Conservation (phyloP, 352 stramenopile species). For the Pythium utonaiense region DNA sequence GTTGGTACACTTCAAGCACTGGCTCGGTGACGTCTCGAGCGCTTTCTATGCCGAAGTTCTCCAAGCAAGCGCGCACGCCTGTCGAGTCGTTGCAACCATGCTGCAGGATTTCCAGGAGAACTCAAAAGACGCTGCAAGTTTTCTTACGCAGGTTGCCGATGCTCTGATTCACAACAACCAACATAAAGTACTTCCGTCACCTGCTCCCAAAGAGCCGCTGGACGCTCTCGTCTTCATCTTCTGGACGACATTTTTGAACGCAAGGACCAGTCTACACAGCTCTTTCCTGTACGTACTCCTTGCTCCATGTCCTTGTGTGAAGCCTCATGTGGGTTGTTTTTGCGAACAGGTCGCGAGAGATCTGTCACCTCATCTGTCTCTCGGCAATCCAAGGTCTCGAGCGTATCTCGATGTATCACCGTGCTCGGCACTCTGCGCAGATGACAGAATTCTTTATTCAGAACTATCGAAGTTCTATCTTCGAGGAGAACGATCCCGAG, state of each 20-base stretch:
- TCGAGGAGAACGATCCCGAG: neutral
- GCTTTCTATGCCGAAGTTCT: conserved; percentile 1
- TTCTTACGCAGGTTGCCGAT: neutral
- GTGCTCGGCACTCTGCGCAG: conserved; percentile 8
- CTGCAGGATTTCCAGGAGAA: neutral
- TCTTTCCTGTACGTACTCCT: conserved; percentile 11
- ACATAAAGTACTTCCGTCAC: neutral
- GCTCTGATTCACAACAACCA: conserved; percentile 4
- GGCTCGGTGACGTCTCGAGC: conserved; percentile 5
- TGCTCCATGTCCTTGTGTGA: too few species aligned
- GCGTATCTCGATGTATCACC: neutral
- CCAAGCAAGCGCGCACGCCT: conserved; percentile 2
- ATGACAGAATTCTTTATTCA: conserved; percentile 12
- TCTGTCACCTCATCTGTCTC: neutral
- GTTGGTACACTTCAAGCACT: conserved; percentile 18
- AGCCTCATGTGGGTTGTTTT: too few species aligned
- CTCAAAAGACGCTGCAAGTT: conserved; percentile 1
- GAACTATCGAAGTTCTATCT: conserved; percentile 17
- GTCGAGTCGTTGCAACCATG: conserved; percentile 1
- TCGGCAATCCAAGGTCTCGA: neutral
- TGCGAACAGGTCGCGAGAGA: neutral
- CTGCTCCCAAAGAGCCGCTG: neutral
- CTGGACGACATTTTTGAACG: neutral
- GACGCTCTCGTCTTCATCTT: conserved; percentile 5
- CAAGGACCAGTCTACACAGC: neutral